Percentiles rank a stretch among this genome's conserved stretches.
phyloP scores from a whole-genome alignment of 2,329 filamentous ascomycete genomes.

The Chaetomium sp. region DNA sequence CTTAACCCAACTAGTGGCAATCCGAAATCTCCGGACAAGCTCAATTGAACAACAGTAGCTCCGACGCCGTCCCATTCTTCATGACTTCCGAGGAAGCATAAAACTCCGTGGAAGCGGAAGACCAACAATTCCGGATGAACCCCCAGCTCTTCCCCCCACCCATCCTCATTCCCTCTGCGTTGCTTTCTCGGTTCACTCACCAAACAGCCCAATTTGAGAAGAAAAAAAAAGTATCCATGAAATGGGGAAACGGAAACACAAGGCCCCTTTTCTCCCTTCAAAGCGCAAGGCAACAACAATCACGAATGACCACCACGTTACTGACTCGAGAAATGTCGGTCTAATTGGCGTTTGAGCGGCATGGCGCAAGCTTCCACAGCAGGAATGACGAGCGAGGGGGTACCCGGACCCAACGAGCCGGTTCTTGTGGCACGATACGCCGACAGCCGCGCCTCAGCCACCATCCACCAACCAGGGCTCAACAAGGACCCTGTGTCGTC shows the following conservation, averaged over 20 bases:
- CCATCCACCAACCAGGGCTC: conserved; percentile 14
- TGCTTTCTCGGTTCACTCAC: background rate
- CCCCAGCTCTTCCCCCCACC: background rate
- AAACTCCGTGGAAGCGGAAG: background rate
- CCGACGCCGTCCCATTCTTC: background rate
- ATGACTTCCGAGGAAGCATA: background rate
- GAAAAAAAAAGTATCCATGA: background rate
- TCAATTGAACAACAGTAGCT: background rate
- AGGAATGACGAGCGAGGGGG: background rate
- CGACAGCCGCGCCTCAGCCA: conserved; percentile 18
- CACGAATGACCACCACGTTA: background rate
- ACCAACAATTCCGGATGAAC: background rate
- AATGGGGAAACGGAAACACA: background rate
- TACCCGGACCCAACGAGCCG: conserved; percentile 7
- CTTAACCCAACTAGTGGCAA: background rate
- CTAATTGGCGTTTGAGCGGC: background rate
- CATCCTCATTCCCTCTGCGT: background rate
- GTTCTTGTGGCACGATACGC: conserved; percentile 16
- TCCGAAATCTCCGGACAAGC: background rate
- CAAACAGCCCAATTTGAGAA: background rate
- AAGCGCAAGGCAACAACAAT: background rate
- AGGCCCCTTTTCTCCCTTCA: background rate
- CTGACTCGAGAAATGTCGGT: background rate
- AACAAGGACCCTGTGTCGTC: conserved; percentile 30
- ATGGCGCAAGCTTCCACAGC: conserved; percentile 4